Evolutionary conservation across 768 basidiomycete species (phyloP), one percentile per base, ranked within the genome.

Genomic region (Lactarius deliciosus): DNA sequence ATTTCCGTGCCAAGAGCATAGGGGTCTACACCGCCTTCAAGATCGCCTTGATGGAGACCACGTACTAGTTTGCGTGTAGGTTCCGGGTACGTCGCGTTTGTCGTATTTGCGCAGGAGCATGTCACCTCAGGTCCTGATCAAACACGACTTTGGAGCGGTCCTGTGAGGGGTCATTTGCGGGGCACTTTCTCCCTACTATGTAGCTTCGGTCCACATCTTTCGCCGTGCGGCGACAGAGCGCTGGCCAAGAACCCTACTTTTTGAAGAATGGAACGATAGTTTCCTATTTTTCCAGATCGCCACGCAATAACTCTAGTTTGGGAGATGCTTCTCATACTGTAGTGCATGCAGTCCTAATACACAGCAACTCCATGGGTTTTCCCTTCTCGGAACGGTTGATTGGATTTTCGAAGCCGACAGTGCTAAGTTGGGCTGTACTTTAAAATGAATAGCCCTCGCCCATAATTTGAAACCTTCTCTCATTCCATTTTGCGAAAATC

Each of bases 371-470:
- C 32, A 20, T 30, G 32, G 32, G 8, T n/a, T 56, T 20, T 56
- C 5, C 20, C 11, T 4, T 32, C 18, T 56, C 55, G 16, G 32
- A 56, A 56, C 18, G 3, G 18, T 1, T 32, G 30, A 56, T 56
- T 56, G 32, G 32, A 32, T 56, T 56, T 56, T 56, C 55, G 55
- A 56, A 34, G 30, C 34, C 20, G 55, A 34, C 55, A 30, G 55
- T 56, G 18, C 55, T 20, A 18, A 20, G 32, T 8, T 34, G 30
- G 55, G 16, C 25, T 53, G 22, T 25, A 53, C 50, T 25, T 25
- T 53, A 25, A 13, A 53, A 53, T 4, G 25, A 15, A 25, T 15
- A 5, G 25, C 6, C 25, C 50, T 11, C 15, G 22, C 47, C 11
- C 47, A 25, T 50, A 4, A 50, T 13, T n/a, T 22, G 13, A 53